phyloP scores from a whole-genome alignment of 2,329 filamentous ascomycete species.

The Aspergillus uvarum region DNA sequence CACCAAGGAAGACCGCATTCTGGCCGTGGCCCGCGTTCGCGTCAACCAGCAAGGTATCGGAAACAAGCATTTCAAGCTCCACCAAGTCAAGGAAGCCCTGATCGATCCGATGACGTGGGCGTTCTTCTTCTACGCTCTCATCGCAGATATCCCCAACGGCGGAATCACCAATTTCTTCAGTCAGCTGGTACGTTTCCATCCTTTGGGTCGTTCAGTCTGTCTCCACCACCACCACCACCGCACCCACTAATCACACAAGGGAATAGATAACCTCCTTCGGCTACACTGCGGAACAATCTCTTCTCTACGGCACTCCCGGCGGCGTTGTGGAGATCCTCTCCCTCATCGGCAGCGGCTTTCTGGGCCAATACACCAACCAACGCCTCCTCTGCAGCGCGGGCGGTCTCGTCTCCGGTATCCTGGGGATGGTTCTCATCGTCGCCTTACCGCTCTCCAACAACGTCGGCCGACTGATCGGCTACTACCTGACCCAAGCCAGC shows the following conservation, averaged over 20 bases:
- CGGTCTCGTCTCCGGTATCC: constrained; percentile 54
- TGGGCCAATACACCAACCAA: constrained; percentile 58
- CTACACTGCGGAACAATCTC: constrained; percentile 61
- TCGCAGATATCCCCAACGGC: constrained; percentile 60
- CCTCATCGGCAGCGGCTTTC: constrained; percentile 55
- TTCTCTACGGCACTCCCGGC: constrained; percentile 65
- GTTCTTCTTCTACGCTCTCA: constrained; percentile 58
- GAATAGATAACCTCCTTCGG: constrained; percentile 61
- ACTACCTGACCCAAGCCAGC: constrained; percentile 63
- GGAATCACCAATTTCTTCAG: constrained; percentile 63
- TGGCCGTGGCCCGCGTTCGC: constrained; percentile 70
- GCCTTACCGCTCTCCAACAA: constrained; percentile 60
- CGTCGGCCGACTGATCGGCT: constrained; percentile 60
- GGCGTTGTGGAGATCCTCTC: constrained; percentile 65
- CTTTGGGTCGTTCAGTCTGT: background rate
- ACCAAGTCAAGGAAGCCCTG: constrained; percentile 63
- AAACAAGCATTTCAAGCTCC: constrained; percentile 66
- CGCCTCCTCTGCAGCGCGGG: constrained; percentile 57
- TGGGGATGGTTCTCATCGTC: constrained; percentile 65
- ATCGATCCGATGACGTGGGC: constrained; percentile 61
- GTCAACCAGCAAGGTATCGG: constrained; percentile 75
- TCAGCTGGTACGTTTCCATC: constrained; percentile 45
- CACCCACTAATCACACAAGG: background rate
- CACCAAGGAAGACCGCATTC: constrained; percentile 63
- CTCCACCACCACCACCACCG: background rate